Evolutionary conservation across 1,139 yeast genomes (phyloP).

Genomic region (Suhomyces coccinellae): DNA sequence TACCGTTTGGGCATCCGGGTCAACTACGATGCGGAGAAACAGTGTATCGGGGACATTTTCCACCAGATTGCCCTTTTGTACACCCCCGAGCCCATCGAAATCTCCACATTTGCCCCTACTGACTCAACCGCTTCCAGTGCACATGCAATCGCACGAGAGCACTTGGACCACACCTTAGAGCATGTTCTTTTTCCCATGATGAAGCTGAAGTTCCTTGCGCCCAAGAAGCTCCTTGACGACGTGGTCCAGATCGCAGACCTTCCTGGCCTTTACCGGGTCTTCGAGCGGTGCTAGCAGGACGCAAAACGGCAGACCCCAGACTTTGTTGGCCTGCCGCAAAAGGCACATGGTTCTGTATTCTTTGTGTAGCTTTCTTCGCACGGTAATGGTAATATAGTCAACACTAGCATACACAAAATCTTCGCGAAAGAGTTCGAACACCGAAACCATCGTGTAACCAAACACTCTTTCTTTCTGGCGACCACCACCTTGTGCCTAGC

Average conservation of each 20-base stretch:
- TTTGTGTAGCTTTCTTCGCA: no score
- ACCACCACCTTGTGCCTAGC: not conserved
- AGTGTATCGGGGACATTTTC: conserved; percentile 65
- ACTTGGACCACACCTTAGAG: conserved; percentile 46
- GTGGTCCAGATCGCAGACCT: conserved; percentile 86
- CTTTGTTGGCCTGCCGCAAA: no score
- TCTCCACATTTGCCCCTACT: not conserved
- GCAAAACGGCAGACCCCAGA: no score
- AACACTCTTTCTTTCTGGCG: not conserved
- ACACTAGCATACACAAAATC: not conserved
- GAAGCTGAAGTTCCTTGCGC: conserved; percentile 65
- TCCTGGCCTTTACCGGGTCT: conserved; percentile 87
- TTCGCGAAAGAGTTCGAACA: conserved; percentile 3
- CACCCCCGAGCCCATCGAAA: conserved; percentile 56
- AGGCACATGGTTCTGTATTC: no score
- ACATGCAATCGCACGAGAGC: conserved; percentile 12
- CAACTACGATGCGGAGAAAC: conserved; percentile 65
- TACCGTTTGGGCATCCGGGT: conserved; percentile 59
- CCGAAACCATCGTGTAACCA: not conserved
- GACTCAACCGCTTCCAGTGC: not conserved
- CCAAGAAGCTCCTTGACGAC: conserved; percentile 50
- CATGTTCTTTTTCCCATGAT: conserved; percentile 65
- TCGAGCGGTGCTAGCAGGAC: conserved; percentile 68
- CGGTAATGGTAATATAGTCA: no score
- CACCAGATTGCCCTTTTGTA: conserved; percentile 72